Conservation (phyloP, 2,329 filamentous ascomycete species). For the Orbilia oligospora region DNA sequence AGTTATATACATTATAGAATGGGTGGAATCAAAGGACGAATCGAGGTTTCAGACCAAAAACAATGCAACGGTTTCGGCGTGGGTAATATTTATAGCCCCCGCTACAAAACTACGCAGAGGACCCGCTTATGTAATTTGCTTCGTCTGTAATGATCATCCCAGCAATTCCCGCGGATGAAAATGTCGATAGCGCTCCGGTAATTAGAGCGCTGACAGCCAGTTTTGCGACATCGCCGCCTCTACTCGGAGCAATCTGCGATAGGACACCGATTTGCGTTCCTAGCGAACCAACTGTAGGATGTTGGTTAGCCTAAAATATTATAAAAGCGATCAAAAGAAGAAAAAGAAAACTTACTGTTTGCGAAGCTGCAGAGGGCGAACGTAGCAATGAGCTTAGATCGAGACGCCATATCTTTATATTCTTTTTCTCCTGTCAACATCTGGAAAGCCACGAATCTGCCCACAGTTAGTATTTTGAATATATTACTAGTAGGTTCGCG, state of each 20-base stretch:
- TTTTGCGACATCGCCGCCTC: constrained; percentile 70
- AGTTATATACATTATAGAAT: background rate
- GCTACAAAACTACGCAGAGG: constrained; percentile 1
- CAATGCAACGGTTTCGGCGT: background rate
- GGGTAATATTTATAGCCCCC: background rate
- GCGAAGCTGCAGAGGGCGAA: constrained; percentile 72
- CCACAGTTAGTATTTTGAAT: constrained; percentile 8
- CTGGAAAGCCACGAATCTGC: constrained; percentile 63
- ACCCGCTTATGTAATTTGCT: constrained; percentile 32
- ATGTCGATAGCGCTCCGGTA: constrained; percentile 70
- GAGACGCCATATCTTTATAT: constrained; percentile 50
- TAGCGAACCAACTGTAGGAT: constrained; percentile 67
- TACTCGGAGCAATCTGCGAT: constrained; percentile 70
- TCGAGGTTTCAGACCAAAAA: background rate
- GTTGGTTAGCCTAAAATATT: constrained; percentile 9
- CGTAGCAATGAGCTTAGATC: constrained; percentile 71
- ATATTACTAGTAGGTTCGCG: background rate
- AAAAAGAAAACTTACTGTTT: constrained; percentile 66
- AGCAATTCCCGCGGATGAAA: constrained; percentile 69
- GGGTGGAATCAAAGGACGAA: background rate
- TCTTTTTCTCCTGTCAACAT: constrained; percentile 61
- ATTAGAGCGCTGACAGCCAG: constrained; percentile 69
- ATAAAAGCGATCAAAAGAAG: background rate
- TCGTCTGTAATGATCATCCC: constrained; percentile 68
- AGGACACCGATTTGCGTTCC: constrained; percentile 72